These are phyloP conservation scores for Gypsophila paniculata DNA, from an alignment of 179 eudicot species.

Conservation along the genomic window DNA sequence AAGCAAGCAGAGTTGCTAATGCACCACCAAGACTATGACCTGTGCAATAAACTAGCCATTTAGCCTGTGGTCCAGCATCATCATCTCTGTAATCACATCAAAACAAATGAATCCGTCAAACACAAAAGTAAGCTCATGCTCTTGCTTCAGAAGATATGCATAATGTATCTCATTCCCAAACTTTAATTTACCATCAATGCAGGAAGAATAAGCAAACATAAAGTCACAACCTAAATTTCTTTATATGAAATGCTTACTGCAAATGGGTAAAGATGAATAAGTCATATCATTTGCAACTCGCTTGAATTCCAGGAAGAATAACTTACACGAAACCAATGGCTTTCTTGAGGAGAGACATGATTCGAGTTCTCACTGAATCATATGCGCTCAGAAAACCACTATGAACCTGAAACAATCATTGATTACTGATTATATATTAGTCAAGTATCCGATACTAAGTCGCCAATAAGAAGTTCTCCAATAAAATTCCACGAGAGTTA, in stretches of 20 bases:
- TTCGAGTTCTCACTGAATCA: slow-evolving; percentile 85
- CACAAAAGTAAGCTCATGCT: background rate
- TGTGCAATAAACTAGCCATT: slow-evolving; percentile 84
- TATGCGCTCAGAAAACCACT: slow-evolving; percentile 91
- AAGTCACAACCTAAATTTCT: background rate
- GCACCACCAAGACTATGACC: slow-evolving; percentile 99
- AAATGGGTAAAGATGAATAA: background rate
- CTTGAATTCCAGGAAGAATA: slow-evolving; percentile 11
- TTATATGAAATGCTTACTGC: background rate
- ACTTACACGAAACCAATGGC: slow-evolving; percentile 63
- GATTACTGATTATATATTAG: background rate
- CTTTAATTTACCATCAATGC: slow-evolving; percentile 4
- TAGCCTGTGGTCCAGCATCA: slow-evolving; percentile 37
- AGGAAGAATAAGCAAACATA: slow-evolving; percentile 9
- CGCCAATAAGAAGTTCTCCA: background rate
- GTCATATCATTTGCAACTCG: background rate
- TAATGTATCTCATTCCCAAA: background rate
- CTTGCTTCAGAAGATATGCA: background rate
- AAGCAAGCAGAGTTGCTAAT: slow-evolving; percentile 88
- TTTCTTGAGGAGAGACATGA: slow-evolving; percentile 63
- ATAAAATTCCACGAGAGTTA: slow-evolving; percentile 6
- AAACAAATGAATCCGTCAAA: slow-evolving; percentile 13
- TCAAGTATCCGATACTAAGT: background rate
- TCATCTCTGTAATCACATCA: slow-evolving; percentile 48
- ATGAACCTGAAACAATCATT: slow-evolving; percentile 57